Evolutionary conservation across 2,329 filamentous ascomycete genomes (phyloP).

Genomic region (Sporothrix euskadiensis): DNA sequence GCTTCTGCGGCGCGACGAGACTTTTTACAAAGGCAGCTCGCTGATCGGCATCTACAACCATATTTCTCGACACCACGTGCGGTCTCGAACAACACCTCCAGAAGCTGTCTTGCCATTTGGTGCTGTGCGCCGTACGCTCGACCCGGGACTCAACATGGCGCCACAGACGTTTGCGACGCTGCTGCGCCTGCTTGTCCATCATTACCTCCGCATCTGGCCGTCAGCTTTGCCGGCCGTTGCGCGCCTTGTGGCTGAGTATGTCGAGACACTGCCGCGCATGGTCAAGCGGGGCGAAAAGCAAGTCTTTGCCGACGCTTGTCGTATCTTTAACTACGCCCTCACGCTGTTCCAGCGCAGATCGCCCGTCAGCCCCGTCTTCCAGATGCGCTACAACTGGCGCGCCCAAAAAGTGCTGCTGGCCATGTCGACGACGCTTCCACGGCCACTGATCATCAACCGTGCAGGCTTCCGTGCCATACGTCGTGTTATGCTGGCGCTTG

Average conservation of each 20-base stretch:
- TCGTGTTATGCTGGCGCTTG: conserved; percentile 53
- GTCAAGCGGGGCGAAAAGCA: conserved; percentile 27
- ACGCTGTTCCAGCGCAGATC: conserved; percentile 42
- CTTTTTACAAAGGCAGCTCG: conserved; percentile 38
- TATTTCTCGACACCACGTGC: conserved; percentile 33
- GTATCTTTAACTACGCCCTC: conserved; percentile 47
- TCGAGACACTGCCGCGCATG: conserved; percentile 32
- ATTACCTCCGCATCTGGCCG: conserved; percentile 39
- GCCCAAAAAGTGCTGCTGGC: conserved; percentile 57
- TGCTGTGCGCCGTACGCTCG: conserved; percentile 31
- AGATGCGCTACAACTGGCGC: conserved; percentile 56
- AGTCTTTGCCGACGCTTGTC: conserved; percentile 38
- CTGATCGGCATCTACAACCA: conserved; percentile 42
- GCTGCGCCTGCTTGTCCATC: conserved; percentile 36
- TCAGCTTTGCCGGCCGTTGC: conserved; percentile 37
- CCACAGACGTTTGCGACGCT: conserved; percentile 34
- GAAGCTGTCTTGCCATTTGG: conserved; percentile 27
- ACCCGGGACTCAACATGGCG: conserved; percentile 35
- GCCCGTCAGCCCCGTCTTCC: conserved; percentile 36
- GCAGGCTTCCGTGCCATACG: conserved; percentile 57
- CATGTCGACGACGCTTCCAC: conserved; percentile 51
- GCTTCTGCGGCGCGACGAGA: conserved; percentile 42
- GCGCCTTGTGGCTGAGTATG: conserved; percentile 36
- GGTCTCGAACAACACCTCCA: background rate
- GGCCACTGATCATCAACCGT: conserved; percentile 53